These are phyloP conservation scores for Curvularia eragrostidis DNA, from an alignment of 2,329 filamentous ascomycete species.

Conservation along the genomic window DNA sequence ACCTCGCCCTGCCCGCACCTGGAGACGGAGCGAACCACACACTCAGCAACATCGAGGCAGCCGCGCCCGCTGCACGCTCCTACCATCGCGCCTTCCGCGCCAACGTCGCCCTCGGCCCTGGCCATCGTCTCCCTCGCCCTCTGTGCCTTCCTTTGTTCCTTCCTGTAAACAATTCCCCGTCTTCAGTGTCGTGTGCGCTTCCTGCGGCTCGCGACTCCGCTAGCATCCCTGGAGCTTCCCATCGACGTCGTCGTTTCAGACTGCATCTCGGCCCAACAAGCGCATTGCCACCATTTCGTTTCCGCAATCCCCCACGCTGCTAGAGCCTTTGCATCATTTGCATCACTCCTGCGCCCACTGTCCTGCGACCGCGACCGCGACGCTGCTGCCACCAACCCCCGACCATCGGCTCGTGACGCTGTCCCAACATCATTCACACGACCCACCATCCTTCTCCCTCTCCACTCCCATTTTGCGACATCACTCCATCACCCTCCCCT, in stretches of 20 bases:
- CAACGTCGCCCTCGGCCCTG: background rate
- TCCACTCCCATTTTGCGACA: conserved; percentile 30
- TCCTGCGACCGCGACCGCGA: conserved; percentile 17
- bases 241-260: conserved; percentile 44
- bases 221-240: conserved; percentile 19
- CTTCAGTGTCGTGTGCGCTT: conserved; percentile 9
- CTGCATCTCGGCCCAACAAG: conserved; percentile 35
- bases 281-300: conserved; percentile 26
- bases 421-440: too few relatives aligned
- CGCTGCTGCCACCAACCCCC: conserved; percentile 4
- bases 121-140: conserved; percentile 14
- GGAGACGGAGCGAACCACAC: background rate
- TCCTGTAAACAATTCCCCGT: conserved; percentile 10
- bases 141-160: conserved; percentile 11
- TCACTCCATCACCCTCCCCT: conserved; percentile 29
- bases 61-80: conserved; percentile 16
- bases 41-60: conserved; percentile 2
- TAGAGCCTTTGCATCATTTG: conserved; percentile 18
- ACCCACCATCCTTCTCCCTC: conserved; percentile 1
- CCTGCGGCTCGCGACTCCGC: conserved; percentile 14
- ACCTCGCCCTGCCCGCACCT: background rate
- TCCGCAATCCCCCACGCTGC: conserved; percentile 28
- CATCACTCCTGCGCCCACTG: conserved; percentile 17
- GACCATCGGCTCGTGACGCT: conserved; percentile 5
- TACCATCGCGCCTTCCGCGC: conserved; percentile 16